These are phyloP conservation scores for Rosa hybrid DNA, from an alignment of 331 rosid species.

Conservation along the genomic window DNA sequence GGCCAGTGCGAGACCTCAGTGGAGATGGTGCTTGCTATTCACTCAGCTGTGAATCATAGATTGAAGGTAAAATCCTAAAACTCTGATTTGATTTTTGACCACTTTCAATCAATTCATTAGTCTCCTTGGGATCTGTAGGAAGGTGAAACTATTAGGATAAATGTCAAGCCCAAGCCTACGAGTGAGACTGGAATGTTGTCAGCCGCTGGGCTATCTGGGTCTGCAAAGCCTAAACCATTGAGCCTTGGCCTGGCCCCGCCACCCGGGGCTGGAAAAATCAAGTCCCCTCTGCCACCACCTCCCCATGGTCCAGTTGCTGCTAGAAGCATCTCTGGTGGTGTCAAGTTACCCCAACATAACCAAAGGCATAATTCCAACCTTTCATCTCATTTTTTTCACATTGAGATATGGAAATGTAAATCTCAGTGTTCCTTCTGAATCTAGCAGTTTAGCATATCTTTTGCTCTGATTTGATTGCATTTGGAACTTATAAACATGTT, in stretches of 20 bases:
- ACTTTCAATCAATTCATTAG: slow-evolving; percentile 11
- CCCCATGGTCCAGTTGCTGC: slow-evolving; percentile 84
- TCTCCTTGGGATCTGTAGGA: slow-evolving; percentile 50
- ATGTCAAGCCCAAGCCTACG: slow-evolving; percentile 72
- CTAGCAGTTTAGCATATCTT: neutral
- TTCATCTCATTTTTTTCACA: slow-evolving; percentile 78
- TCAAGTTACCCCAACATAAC: slow-evolving; percentile 46
- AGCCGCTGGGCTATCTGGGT: slow-evolving; percentile 70
- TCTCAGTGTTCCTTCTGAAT: neutral
- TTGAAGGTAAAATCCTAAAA: slow-evolving; percentile 51
- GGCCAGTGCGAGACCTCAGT: slow-evolving; percentile 83
- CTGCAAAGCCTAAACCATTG: slow-evolving; percentile 63
- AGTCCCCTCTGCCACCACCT: slow-evolving; percentile 93
- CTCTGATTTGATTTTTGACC: neutral
- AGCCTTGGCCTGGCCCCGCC: slow-evolving; percentile 72
- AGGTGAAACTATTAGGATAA: slow-evolving; percentile 91
- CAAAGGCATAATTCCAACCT: slow-evolving; percentile 49
- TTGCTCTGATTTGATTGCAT: neutral
- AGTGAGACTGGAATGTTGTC: slow-evolving; percentile 92
- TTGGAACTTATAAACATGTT: neutral
- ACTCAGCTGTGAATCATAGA: slow-evolving; percentile 91
- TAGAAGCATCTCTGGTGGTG: slow-evolving; percentile 52
- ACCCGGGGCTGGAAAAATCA: slow-evolving; percentile 62
- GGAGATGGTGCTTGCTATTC: slow-evolving; percentile 81
- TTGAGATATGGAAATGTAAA: slow-evolving; percentile 55